Evolutionary conservation across 306 rosid species (phyloP).

Genomic region (Gastrolobium villosum): DNA sequence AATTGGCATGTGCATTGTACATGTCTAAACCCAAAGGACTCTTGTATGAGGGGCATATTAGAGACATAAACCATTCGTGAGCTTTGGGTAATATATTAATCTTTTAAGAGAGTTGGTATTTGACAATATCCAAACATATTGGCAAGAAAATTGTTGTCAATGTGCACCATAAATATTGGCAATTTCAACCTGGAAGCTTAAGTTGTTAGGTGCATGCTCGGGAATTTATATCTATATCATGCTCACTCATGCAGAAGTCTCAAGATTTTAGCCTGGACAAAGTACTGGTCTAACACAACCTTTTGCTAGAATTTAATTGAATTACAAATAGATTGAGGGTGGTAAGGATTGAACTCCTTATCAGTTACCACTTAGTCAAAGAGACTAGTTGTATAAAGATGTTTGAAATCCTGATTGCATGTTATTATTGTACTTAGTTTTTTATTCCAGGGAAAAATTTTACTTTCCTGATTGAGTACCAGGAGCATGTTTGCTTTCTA

Average conservation of each 20-base stretch:
- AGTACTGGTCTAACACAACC: not conserved
- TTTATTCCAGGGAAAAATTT: not conserved
- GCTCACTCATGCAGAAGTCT: not conserved
- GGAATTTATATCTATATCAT: not conserved
- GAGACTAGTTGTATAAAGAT: too few relatives aligned
- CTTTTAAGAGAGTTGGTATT: not conserved
- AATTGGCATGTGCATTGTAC: not conserved
- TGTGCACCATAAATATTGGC: constrained; percentile 17
- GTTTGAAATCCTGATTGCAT: too few relatives aligned
- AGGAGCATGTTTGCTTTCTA: not conserved
- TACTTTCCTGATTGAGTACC: constrained; percentile 19
- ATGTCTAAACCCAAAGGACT: not conserved
- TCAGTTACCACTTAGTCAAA: not conserved
- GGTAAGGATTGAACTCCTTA: not conserved
- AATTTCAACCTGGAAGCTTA: not conserved
- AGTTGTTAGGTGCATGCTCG: not conserved
- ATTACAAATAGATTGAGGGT: not conserved
- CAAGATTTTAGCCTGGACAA: not conserved
- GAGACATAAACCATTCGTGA: not conserved
- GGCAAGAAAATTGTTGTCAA: not conserved
- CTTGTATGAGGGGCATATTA: not conserved
- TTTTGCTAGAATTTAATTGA: not conserved
- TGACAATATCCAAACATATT: not conserved
- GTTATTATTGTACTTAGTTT: too few relatives aligned
- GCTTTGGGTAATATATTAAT: not conserved